Percentiles rank a stretch among this genome's conserved stretches.
Evolutionary conservation across 441 rosid genomes (phyloP).

Genomic region (Adansonia madagascariensis): DNA sequence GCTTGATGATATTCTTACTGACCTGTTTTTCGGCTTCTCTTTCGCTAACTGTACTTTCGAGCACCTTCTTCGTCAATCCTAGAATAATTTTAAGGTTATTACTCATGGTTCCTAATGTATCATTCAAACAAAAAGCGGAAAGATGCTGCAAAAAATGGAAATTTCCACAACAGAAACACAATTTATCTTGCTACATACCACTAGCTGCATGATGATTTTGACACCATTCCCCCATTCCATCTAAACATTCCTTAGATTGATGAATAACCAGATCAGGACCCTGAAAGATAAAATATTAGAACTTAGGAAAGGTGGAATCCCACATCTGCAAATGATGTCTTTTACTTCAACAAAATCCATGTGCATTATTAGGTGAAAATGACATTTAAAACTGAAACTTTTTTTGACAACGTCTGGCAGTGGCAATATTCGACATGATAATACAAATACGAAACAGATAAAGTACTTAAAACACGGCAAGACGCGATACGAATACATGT

Average conservation of each 20-base stretch:
- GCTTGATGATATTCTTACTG: constrained; percentile 26
- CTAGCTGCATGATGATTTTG: constrained; percentile 85
- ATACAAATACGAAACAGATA: too few relatives aligned
- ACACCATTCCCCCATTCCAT: constrained; percentile 90
- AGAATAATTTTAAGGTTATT: constrained; percentile 30
- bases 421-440: too few relatives aligned
- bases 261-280: constrained; percentile 91
- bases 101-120: constrained; percentile 1
- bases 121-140: not conserved
- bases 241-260: constrained; percentile 74
- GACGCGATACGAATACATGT: too few relatives aligned
- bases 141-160: constrained; percentile 2
- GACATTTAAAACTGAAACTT: not conserved
- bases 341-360: constrained; percentile 15
- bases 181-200: constrained; percentile 52
- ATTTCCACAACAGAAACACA: constrained; percentile 2
- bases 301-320: constrained; percentile 7
- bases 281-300: constrained; percentile 40
- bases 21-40: constrained; percentile 89
- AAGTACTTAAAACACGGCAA: too few relatives aligned
- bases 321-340: constrained; percentile 8
- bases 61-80: constrained; percentile 86
- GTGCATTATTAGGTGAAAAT: not conserved
- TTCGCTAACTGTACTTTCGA: constrained; percentile 67
- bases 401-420: not conserved